Evolutionary conservation across 257 asterid genomes (phyloP), one percentile per base, ranked within the genome.

Genomic region (Lantana camara): DNA sequence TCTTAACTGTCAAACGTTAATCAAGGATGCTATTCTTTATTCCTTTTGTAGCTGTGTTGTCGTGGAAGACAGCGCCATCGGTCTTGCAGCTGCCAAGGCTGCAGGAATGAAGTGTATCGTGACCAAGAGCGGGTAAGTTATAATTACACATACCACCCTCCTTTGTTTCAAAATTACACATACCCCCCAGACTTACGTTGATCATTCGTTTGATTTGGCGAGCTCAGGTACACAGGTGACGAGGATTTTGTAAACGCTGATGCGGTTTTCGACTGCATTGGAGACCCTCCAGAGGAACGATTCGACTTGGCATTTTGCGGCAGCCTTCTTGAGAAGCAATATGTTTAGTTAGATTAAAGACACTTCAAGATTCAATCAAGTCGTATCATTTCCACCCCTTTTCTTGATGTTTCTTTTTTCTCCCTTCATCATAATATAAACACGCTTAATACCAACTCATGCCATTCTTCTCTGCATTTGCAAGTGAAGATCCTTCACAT

Each of bases 41-140:
- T 9, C 47, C 47, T 22, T 21, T 62, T 66, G 68, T 73, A 92
- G 98, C 23, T 92, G 98, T 56, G 97, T 92, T 27, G 98, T 92
- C 11, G 83, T 92, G 66, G 98, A 92, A 82, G 98, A 92, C 80
- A 92, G 98, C 58, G 98, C 87, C 35, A 92, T 92, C 34, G 98
- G 98, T 27, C 90, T 92, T 65, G 91, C 96, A 47, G 98, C 98
- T 44, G 98, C 98, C 51, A 89, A 92, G 79, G 90, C 96, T 68
- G 96, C 97, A 17, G 98, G 98, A 67, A 92, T 92, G 98, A 92
- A 51, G 75, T 92, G 98, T 67, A 85, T 92, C 14, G 86, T 92
- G 19, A 89, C 98, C 0, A 92, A 92, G 84, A 92, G 98, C 21
- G 98, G 97, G 98, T 89, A 79, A 76, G 85, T 73, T 57, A 13